phyloP scores from a whole-genome alignment of 345 rosid species.

The Jatropha curcas region DNA sequence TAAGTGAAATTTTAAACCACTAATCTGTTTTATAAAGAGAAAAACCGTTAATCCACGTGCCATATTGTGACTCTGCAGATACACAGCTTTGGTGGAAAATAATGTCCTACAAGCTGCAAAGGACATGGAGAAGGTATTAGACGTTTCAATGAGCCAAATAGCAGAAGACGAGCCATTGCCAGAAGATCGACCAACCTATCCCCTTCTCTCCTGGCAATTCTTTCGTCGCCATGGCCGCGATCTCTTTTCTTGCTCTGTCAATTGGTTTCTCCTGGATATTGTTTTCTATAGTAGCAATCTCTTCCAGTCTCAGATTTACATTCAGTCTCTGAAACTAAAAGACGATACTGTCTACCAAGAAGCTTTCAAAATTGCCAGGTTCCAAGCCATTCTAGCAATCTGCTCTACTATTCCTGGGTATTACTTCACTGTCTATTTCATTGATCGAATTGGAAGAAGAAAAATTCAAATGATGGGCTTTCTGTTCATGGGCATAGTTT shows the following conservation, averaged over 20 bases:
- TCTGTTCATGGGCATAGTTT: conserved; percentile 56
- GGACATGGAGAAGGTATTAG: conserved; percentile 67
- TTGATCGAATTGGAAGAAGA: conserved; percentile 64
- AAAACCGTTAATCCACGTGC: too few relatives aligned
- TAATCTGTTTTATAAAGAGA: neutral
- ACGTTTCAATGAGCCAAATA: conserved; percentile 43
- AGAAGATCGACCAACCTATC: conserved; percentile 32
- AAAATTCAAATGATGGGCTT: conserved; percentile 67
- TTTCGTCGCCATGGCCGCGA: conserved; percentile 61
- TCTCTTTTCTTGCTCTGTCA: conserved; percentile 54
- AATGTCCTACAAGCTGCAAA: conserved; percentile 62
- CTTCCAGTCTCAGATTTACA: conserved; percentile 57
- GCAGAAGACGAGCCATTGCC: conserved; percentile 42
- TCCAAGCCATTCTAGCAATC: conserved; percentile 49
- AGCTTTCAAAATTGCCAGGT: conserved; percentile 44
- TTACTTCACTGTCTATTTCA: conserved; percentile 58
- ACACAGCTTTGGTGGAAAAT: conserved; percentile 72
- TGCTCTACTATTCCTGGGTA: conserved; percentile 74
- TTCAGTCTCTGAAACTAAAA: neutral
- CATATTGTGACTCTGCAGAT: too few relatives aligned
- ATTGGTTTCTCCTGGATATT: conserved; percentile 69
- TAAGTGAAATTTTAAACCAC: too few relatives aligned
- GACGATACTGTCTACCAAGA: conserved; percentile 35
- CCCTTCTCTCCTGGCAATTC: conserved; percentile 61
- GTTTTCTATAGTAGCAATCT: conserved; percentile 70